Conservation (phyloP, 306 rosid genomes). For the Heteromeles arbutifolia region DNA sequence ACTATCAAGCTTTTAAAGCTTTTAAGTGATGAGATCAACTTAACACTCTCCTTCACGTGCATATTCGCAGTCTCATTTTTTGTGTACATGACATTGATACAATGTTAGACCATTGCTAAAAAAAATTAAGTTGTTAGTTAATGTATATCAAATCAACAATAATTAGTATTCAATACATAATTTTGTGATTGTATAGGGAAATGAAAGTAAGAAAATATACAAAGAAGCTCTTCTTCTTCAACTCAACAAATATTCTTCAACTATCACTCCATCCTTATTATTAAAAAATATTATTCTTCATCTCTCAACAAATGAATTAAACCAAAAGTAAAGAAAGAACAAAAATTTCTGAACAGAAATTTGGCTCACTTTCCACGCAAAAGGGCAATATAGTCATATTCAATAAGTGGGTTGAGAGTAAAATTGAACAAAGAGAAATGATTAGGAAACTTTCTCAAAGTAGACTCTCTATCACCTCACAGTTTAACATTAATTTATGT, state of each 20-base stretch:
- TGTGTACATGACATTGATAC: too few species aligned
- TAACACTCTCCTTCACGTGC: background rate
- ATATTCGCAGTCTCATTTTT: too few species aligned
- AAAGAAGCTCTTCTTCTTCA: background rate
- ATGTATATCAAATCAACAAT: too few species aligned
- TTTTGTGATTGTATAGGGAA: background rate
- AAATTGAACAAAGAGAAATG: background rate
- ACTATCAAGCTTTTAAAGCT: background rate
- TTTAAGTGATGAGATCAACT: too few species aligned
- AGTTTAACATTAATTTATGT: too few species aligned
- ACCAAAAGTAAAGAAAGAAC: background rate
- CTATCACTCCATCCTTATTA: too few species aligned
- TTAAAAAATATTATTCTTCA: background rate
- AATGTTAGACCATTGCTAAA: background rate
- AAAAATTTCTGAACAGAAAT: background rate
- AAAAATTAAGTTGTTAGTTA: background rate
- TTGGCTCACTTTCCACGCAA: background rate
- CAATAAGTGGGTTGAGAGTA: background rate
- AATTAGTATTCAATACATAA: background rate
- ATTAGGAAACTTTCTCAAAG: too few species aligned
- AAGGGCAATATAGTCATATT: constrained; percentile 14
- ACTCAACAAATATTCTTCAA: background rate
- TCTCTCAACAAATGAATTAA: background rate
- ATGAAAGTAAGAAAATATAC: background rate
- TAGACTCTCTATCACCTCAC: fast-evolving